Conservation (phyloP, 2,329 filamentous ascomycete genomes). For the Epichloe sp. region DNA sequence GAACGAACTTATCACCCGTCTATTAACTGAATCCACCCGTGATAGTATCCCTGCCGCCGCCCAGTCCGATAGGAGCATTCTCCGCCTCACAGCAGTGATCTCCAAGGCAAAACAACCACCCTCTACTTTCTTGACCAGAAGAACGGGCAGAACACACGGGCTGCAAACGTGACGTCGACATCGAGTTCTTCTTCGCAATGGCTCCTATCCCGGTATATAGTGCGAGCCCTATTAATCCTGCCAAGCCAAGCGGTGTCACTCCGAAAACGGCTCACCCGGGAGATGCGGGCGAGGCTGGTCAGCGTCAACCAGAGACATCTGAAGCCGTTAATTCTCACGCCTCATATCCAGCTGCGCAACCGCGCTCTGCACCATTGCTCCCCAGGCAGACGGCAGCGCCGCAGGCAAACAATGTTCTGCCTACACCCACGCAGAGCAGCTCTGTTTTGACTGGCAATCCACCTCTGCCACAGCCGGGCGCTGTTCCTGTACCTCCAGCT, state of each 20-base stretch:
- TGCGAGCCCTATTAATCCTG: slow-evolving; percentile 43
- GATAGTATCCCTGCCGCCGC: no score
- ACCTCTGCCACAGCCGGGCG: slow-evolving; percentile 44
- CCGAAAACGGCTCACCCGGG: slow-evolving; percentile 25
- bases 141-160: not conserved
- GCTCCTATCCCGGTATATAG: slow-evolving; percentile 47
- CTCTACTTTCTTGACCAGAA: not conserved
- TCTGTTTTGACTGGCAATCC: slow-evolving; percentile 22
- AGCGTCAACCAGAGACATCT: slow-evolving; percentile 2
- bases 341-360: slow-evolving; percentile 29
- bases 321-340: slow-evolving; percentile 7
- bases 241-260: slow-evolving; percentile 37
- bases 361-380: slow-evolving; percentile 31
- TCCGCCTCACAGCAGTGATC: no score
- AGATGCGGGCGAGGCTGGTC: not conserved
- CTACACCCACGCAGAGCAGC: slow-evolving; percentile 29
- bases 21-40: no score
- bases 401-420: slow-evolving; percentile 22
- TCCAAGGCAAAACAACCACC: not conserved
- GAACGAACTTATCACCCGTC: no score
- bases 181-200: slow-evolving; percentile 27
- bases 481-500: slow-evolving; percentile 31
- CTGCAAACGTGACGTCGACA: not conserved
- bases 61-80: no score
- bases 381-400: slow-evolving; percentile 29